Percentiles rank a stretch among this genome's conserved stretches.
Evolutionary conservation across 2,329 filamentous ascomycete genomes (phyloP).

Genomic region (Xylariaceae sp.): DNA sequence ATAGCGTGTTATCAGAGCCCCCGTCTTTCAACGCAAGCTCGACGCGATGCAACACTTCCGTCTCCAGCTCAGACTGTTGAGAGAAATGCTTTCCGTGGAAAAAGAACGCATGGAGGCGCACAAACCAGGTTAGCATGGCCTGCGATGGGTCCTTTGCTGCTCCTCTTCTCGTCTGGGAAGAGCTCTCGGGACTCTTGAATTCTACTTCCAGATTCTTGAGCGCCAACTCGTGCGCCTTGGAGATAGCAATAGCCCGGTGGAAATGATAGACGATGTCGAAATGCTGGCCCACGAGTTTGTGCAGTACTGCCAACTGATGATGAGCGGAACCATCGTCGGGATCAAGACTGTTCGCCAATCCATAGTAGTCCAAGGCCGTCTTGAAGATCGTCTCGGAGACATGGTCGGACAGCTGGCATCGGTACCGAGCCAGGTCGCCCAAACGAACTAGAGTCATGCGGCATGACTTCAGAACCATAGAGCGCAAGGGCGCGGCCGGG

Average conservation of each 20-base stretch:
- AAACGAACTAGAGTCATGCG: constrained; percentile 80
- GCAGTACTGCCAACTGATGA: constrained; percentile 86
- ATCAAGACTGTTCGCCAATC: constrained; percentile 70
- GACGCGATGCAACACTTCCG: constrained; percentile 75
- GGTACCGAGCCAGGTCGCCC: constrained; percentile 86
- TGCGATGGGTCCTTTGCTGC: constrained; percentile 50
- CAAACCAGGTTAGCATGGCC: constrained; percentile 73
- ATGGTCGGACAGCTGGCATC: constrained; percentile 66
- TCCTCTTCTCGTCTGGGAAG: constrained; percentile 32
- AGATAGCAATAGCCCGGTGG: constrained; percentile 73
- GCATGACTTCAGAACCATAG: constrained; percentile 65
- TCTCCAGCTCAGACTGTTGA: constrained; percentile 75
- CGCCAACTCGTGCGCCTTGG: constrained; percentile 69
- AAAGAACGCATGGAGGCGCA: constrained; percentile 78
- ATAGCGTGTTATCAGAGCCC: constrained; percentile 55
- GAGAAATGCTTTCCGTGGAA: constrained; percentile 71
- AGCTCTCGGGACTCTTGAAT: constrained; percentile 54
- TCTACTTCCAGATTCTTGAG: constrained; percentile 72
- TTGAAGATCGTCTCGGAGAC: constrained; percentile 64
- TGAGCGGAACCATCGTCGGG: constrained; percentile 76
- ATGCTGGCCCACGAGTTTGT: constrained; percentile 70
- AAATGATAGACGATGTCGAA: constrained; percentile 85
- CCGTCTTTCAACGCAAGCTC: constrained; percentile 66
- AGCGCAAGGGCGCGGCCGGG: constrained; percentile 42
- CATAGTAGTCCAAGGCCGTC: constrained; percentile 77